phyloP scores from a whole-genome alignment of 345 rosid species.

The Aegle marmelos region DNA sequence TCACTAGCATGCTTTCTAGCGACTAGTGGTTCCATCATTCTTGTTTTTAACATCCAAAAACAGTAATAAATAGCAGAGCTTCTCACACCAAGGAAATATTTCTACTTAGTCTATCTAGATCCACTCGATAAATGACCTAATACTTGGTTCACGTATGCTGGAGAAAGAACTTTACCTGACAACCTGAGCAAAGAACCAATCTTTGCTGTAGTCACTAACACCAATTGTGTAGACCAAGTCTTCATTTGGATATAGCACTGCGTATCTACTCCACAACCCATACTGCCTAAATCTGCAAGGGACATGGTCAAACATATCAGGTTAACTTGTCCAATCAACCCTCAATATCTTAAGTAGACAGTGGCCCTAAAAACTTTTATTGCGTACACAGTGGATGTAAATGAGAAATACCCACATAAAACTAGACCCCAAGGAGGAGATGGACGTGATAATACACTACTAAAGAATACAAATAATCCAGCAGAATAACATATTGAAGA shows the following conservation, averaged over 20 bases:
- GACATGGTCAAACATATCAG: background rate
- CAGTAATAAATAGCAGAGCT: background rate
- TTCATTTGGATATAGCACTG: constrained; percentile 70
- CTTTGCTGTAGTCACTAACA: constrained; percentile 61
- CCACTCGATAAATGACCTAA: background rate
- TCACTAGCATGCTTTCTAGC: background rate
- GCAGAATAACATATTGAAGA: background rate
- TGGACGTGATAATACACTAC: background rate
- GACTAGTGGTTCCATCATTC: background rate
- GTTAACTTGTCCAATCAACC: background rate
- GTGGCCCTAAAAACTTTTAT: background rate
- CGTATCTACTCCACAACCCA: constrained; percentile 86
- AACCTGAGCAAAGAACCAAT: constrained; percentile 91
- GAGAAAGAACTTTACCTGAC: constrained; percentile 45
- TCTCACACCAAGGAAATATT: background rate
- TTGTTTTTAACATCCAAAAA: background rate
- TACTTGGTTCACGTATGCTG: background rate
- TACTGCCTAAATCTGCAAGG: constrained; percentile 82
- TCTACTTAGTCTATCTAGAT: background rate
- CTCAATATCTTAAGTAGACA: background rate
- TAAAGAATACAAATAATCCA: background rate
- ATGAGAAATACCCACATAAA: background rate
- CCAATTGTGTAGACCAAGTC: constrained; percentile 85
- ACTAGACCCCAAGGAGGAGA: background rate
- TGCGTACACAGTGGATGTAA: background rate